Base-by-base conservation (phyloP, 148 eudicot genomes). In the Camellia lanceoleosa region DNA sequence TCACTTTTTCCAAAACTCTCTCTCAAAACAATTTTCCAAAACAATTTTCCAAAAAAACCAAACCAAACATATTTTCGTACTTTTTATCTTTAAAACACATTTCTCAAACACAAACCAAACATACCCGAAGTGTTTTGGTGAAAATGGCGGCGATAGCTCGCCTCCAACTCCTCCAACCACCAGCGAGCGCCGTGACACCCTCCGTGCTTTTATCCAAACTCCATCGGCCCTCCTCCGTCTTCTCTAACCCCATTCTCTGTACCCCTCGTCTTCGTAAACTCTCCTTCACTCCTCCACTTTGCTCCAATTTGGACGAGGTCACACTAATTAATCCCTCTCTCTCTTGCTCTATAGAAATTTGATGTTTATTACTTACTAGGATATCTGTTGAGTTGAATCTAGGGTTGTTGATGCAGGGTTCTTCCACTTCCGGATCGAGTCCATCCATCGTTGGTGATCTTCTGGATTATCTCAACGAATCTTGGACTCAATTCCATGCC, bases 401-500 rank as follows among this genome's bases (percentile, higher is more conserved):
- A 46, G 68, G 54, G n/a, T 16, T 73, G 52, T 63, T 12, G 61
- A 69, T 75, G 84, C 73, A 85, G 91, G 76, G 63, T 79, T 84
- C 78, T 77, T 47, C 82, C 7, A 38, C 80, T 56, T 73, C 68
- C 73, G 93, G 82, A 67, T 79, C 91, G 70, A 85, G 78, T 72
- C 83, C 87, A 30, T 95, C 97, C 6, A 90, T 95, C 55, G 97
- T 93, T 71, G 93, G 97, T 68, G 97, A 88, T 81, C 87, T 95
- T 71, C 85, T 95, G 46, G 94, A 93, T 71, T 95, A 89, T 87
- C 98, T 95, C 81, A 93, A 95, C 79, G 98, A 95, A 80, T 93
- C 98, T 3, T 95, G 98, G 98, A 95, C 98, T 75, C 98, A 95
- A 41, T 95, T 95, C 89, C 98, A 95, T 78, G 98, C 98, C 76